phyloP scores from a whole-genome alignment of 768 basidiomycete species.

The Russula dissimulans region DNA sequence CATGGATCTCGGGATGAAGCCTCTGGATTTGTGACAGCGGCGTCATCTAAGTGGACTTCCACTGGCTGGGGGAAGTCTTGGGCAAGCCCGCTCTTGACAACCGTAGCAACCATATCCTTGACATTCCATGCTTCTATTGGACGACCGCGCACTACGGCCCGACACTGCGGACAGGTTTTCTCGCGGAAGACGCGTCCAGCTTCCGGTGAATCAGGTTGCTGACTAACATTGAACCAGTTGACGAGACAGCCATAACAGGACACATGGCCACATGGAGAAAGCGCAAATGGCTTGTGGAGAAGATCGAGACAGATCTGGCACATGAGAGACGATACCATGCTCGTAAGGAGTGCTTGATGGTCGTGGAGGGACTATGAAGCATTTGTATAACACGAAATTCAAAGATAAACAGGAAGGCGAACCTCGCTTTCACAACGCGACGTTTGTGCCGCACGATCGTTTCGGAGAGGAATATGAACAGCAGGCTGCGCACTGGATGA shows the following conservation, averaged over 20 bases:
- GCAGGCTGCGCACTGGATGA: not conserved
- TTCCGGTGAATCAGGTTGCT: not conserved
- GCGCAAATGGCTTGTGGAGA: slow-evolving; percentile 62
- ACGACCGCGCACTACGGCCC: slow-evolving; percentile 34
- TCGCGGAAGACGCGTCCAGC: slow-evolving; percentile 21
- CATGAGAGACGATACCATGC: slow-evolving; percentile 54
- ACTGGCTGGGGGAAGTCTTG: slow-evolving; percentile 11
- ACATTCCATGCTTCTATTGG: slow-evolving; percentile 43
- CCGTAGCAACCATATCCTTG: slow-evolving; percentile 36
- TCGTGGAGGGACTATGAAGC: slow-evolving; percentile 12
- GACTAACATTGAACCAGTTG: slow-evolving; percentile 56
- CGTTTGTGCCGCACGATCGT: not conserved
- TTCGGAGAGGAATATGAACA: not conserved
- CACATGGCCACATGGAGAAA: slow-evolving; percentile 68
- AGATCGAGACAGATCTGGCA: slow-evolving; percentile 77
- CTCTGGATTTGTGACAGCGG: slow-evolving; percentile 21
- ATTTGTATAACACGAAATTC: not conserved
- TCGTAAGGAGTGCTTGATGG: slow-evolving; percentile 45
- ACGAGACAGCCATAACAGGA: slow-evolving; percentile 66
- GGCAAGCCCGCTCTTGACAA: slow-evolving; percentile 47
- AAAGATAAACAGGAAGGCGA: not conserved
- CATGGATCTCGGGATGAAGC: slow-evolving; percentile 46
- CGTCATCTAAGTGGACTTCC: slow-evolving; percentile 20
- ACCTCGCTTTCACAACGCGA: slow-evolving; percentile 2
- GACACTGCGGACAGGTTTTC: slow-evolving; percentile 40